These are phyloP conservation scores for Xylariales sp. DNA, from an alignment of 2,329 filamentous ascomycete species.

Conservation along the genomic window DNA sequence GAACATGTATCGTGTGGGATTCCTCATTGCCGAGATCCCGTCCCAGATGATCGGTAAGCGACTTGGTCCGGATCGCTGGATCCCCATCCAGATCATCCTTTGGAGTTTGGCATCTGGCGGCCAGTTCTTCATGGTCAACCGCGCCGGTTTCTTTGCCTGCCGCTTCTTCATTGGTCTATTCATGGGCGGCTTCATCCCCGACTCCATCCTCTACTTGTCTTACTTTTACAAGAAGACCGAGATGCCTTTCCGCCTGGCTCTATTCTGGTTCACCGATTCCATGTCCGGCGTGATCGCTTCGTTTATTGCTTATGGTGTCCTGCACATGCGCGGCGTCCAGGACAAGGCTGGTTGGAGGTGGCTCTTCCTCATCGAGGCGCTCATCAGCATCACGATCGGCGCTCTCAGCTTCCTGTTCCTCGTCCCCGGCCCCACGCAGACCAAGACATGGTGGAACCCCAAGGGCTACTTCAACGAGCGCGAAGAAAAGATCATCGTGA, in stretches of 20 bases:
- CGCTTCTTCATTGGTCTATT: conserved; percentile 26
- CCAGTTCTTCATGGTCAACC: conserved; percentile 23
- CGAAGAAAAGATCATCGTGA: conserved; percentile 65
- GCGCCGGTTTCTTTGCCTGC: conserved; percentile 22
- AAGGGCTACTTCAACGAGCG: conserved; percentile 59
- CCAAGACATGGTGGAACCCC: conserved; percentile 49
- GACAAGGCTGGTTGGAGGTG: conserved; percentile 54
- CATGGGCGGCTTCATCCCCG: conserved; percentile 30
- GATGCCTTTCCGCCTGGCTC: conserved; percentile 21
- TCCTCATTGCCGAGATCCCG: conserved; percentile 13
- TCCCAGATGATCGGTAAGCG: conserved; percentile 20
- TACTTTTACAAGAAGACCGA: conserved; percentile 6
- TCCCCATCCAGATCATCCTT: conserved; percentile 28
- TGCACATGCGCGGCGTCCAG: conserved; percentile 41
- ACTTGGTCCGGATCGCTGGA: too few species aligned
- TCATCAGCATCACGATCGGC: conserved; percentile 31
- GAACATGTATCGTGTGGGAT: conserved; percentile 22
- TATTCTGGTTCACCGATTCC: conserved; percentile 27
- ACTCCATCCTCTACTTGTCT: conserved; percentile 25
- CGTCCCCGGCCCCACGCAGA: conserved; percentile 59
- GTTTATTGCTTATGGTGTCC: conserved; percentile 26
- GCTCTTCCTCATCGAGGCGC: conserved; percentile 41
- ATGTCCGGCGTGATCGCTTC: conserved; percentile 26
- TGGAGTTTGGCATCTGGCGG: conserved; percentile 28
- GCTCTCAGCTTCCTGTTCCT: conserved; percentile 51